Percentiles rank a stretch among this genome's conserved stretches.
These are phyloP conservation scores for Entomortierella beljakovae DNA, from an alignment of 192 early-diverging fungal genomes.

Conservation along the genomic window DNA sequence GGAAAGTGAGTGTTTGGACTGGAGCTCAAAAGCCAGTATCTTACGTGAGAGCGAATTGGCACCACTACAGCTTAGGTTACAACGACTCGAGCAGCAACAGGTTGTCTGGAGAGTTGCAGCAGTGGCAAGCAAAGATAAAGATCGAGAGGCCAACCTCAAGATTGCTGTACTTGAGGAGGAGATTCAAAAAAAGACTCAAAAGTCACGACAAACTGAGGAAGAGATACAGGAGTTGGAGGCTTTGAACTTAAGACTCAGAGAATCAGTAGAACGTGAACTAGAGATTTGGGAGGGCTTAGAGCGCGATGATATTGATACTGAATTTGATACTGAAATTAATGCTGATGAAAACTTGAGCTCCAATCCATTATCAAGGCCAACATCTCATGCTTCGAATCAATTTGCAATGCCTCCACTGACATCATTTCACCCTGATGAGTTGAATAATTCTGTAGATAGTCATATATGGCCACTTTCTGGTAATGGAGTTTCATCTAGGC, in stretches of 20 bases:
- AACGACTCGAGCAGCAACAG: slow-evolving; percentile 49
- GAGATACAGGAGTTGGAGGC: slow-evolving; percentile 18
- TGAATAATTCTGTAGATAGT: too few relatives aligned
- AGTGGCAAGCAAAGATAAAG: slow-evolving; percentile 45
- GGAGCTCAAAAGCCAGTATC: slow-evolving; percentile 15
- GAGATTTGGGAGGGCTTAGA: slow-evolving; percentile 42
- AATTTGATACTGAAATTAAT: not conserved
- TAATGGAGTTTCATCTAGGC: too few relatives aligned
- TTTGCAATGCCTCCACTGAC: too few relatives aligned
- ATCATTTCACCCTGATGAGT: too few relatives aligned
- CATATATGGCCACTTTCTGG: too few relatives aligned
- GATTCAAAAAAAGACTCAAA: slow-evolving; percentile 8
- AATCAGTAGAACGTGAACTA: slow-evolving; percentile 36
- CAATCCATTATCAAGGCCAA: not conserved
- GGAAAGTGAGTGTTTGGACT: slow-evolving; percentile 21
- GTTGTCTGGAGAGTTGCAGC: slow-evolving; percentile 48
- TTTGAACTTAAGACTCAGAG: slow-evolving; percentile 8
- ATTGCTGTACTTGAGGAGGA: slow-evolving; percentile 33
- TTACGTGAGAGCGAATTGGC: slow-evolving; percentile 39
- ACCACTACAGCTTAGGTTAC: slow-evolving; percentile 40
- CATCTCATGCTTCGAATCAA: too few relatives aligned
- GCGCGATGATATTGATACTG: slow-evolving; percentile 14
- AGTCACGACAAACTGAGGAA: slow-evolving; percentile 11
- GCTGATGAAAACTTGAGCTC: not conserved
- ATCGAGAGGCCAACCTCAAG: slow-evolving; percentile 18